phyloP scores from a whole-genome alignment of 257 asterid genomes.

The Vinca minor region DNA sequence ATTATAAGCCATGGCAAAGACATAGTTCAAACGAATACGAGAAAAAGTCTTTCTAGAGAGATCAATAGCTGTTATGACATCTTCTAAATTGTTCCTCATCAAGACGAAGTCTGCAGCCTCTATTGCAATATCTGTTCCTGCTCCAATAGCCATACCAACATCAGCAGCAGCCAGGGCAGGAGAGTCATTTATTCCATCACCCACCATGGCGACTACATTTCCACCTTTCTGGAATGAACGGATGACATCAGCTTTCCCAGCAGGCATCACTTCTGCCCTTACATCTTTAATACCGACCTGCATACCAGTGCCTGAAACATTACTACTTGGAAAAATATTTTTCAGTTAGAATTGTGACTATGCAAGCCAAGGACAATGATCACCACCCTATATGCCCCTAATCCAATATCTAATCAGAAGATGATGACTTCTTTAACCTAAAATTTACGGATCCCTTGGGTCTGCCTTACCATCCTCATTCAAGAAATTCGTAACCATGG shows the following conservation, averaged over 20 bases:
- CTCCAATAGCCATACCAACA: conserved; percentile 98
- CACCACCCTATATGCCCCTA: too few relatives aligned
- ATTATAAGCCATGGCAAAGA: conserved; percentile 87
- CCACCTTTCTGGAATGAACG: conserved; percentile 77
- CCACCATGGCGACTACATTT: conserved; percentile 89
- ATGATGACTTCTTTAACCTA: too few relatives aligned
- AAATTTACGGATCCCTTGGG: too few relatives aligned
- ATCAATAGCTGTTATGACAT: conserved; percentile 91
- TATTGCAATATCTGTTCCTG: conserved; percentile 95
- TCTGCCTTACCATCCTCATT: too few relatives aligned
- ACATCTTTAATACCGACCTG: conserved; percentile 91
- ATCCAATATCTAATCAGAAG: too few relatives aligned
- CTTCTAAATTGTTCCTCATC: conserved; percentile 88
- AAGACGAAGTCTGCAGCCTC: conserved; percentile 96
- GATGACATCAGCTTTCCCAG: conserved; percentile 90
- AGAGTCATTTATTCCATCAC: conserved; percentile 96
- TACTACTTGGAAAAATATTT: background rate
- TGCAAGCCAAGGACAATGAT: too few relatives aligned
- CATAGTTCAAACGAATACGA: conserved; percentile 67
- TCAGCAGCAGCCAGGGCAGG: conserved; percentile 99
- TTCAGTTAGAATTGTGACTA: background rate
- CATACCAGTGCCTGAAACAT: conserved; percentile 13
- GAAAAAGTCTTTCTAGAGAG: conserved; percentile 81
- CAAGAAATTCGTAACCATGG: too few relatives aligned
- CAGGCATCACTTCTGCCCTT: conserved; percentile 97